Base-by-base conservation (phyloP, 2,329 filamentous ascomycete species). In the Dactylellina parvicollis region DNA sequence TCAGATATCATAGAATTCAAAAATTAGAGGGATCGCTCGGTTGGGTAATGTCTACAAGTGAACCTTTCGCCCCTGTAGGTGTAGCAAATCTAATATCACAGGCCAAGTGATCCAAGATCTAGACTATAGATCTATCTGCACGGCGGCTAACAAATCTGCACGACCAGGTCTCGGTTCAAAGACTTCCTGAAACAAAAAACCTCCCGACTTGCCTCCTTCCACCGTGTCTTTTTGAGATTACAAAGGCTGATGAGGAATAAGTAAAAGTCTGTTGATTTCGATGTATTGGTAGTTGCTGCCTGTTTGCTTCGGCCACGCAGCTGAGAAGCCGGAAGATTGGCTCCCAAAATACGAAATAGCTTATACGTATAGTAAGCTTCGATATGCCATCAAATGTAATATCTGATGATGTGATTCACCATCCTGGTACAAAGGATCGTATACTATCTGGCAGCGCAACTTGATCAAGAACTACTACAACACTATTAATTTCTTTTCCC, bases 61-160 rank as follows among this genome's bases (percentile, higher is more conserved):
- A 67, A 42, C 42, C 44, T 12, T 67, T 67, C 26, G 42, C 62
- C 20, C 54, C 62, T 2, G 61, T 67, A 59, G 26, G 54, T 59
- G 44, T 44, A 28, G 36, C 32, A 30, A 4, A 24, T 24, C 2
- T 5, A 3, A 46, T 22, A 24, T 46, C 7, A 2, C 30, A 3
- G 34, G 10, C 34, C 10, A 38, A 14, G 3, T 38, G 16, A 7
- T 3, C 12, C 12, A 3, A 38, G 4, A 5, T 38, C 12, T 38
- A 9, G 34, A 14, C 16, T n/a, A 38, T 14, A 3, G 16, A 38
- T 38, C 10, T n/a, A 38, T 38, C 24, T 12, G 26, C n/a, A 28
- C 26, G 10, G 32, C 22, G 34, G 9, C 36, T 56, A 28, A 40
- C 1, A 30, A 42, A 24, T 26, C 12, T 32, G 32, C 18, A 9